Conservation (phyloP, 441 rosid species). For the Metrosideros polymorpha region DNA sequence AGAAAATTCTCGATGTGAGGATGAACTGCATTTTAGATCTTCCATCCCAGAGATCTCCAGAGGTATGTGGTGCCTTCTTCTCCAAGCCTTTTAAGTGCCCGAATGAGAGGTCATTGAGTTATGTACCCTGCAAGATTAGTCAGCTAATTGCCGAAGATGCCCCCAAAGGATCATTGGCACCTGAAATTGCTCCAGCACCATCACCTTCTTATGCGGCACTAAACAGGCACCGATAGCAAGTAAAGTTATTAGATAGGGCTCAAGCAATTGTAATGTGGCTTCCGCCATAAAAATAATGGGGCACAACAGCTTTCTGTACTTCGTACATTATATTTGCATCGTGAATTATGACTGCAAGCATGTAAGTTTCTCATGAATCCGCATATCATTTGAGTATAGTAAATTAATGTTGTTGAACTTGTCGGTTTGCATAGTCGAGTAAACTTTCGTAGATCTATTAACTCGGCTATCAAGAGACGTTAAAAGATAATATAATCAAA, state of each 20-base stretch:
- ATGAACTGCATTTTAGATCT: constrained; percentile 8
- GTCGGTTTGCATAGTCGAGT: neutral
- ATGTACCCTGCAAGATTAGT: constrained; percentile 1
- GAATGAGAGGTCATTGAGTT: neutral
- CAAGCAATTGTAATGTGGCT: neutral
- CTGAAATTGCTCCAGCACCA: neutral
- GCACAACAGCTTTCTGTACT: neutral
- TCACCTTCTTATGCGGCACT: constrained; percentile 3
- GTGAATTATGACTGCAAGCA: neutral
- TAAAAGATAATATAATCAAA: neutral
- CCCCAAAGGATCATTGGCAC: neutral
- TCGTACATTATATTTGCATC: neutral
- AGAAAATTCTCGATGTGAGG: neutral
- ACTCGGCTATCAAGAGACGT: neutral
- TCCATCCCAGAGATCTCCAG: neutral
- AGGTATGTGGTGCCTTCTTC: neutral
- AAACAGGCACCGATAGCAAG: neutral
- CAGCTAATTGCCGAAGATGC: neutral
- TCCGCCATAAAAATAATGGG: neutral
- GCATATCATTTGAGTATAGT: neutral
- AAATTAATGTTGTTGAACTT: neutral
- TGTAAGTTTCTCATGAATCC: neutral
- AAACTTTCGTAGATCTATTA: neutral
- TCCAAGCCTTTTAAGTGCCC: neutral
- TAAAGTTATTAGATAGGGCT: neutral